Evolutionary conservation across 2,329 filamentous ascomycete species (phyloP), one percentile per base, ranked within the genome.

Genomic region (Colletotrichum sp.): DNA sequence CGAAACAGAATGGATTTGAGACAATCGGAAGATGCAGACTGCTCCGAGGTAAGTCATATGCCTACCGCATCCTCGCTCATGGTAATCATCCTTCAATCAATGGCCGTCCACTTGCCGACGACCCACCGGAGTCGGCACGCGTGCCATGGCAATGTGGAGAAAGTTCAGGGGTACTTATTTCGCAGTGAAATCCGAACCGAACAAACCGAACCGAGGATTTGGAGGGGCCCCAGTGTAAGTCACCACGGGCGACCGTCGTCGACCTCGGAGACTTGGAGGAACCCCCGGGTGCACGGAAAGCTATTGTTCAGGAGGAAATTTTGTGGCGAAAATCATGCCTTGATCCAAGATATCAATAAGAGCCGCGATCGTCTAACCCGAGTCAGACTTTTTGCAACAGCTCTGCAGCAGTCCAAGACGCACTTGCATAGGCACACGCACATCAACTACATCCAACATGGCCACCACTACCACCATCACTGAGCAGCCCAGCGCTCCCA

Each of bases 361-460:
- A 38, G 26, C 21, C 30, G 21, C 65, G 13, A 26, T 24, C 28
- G 28, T 57, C 43, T 30, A 67, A 57, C 28, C 38, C 43, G 43
- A 55, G 65, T 57, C 43, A 67, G 65, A 30, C 65, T 7, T 67
- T 34, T 67, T 26, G 28, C 18, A 6, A 34, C 7, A 52, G 9
- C 26, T 36, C 67, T 55, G 71, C 15, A n/a, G 10, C 57, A 43
- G 13, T 24, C 24, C 52, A 36, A 26, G 32, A 64, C 18, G n/a
- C 3, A 34, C 10, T 43, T 32, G 13, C 38, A 67, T 30, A 3
- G 38, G 43, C 43, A 28, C 2, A 65, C 10, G 7, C 4, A 57
- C 10, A 28, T 34, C 12, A 15, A 26, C 10, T 15, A 75, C 66
- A 82, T 81, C 55, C 81, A 81, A 79, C 79, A 83, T 66, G 74